Evolutionary conservation across 2,329 filamentous ascomycete genomes (phyloP), one percentile per base, ranked within the genome.

Genomic region (Sarocladium strictum): DNA sequence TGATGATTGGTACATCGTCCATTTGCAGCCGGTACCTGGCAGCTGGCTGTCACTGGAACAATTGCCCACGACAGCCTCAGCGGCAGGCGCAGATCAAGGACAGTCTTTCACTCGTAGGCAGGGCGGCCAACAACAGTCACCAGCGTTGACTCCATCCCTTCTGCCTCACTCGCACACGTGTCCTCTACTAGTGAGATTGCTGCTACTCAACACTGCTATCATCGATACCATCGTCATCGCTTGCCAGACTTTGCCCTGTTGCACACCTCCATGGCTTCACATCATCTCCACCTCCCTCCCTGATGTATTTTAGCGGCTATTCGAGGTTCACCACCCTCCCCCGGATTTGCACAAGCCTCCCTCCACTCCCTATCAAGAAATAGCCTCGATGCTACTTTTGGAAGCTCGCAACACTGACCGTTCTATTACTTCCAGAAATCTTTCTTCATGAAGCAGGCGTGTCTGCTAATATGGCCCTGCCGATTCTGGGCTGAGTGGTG

Each of bases 321-420:
- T 55, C 54, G 47, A 53, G 59, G 63, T 56, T 50, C 54, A 45
- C 40, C 43, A 7, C 24, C 37, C 33, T 41, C 47, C 55, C 55
- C 55, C 51, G 33, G 51, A 54, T 56, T 54, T 51, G 10, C 27
- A 24, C 5, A 21, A 6, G 6, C 26, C 21, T 19, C 15, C 43
- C 26, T 51, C 47, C 47, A 32, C 47, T 21, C 27, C n/a, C n/a
- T n/a, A n/a, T n/a, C n/a, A 6, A 27, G 14, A 5, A 49, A 23
- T 19, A 24, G 5, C 40, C 17, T 24, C 17, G 40, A 21, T 45
- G 40, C 19, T 45, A 6, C 17, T 23, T 45, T 23, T 45, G 40
- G 40, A 45, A 45, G 40, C 40, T 45, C 40, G 40, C 37, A 40
- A n/a, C 37, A 7, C 29, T 12, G 29, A 12, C 12, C 12, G n/a